phyloP scores from a whole-genome alignment of 2,329 filamentous ascomycete genomes.

The Trichoderma aggressivum region DNA sequence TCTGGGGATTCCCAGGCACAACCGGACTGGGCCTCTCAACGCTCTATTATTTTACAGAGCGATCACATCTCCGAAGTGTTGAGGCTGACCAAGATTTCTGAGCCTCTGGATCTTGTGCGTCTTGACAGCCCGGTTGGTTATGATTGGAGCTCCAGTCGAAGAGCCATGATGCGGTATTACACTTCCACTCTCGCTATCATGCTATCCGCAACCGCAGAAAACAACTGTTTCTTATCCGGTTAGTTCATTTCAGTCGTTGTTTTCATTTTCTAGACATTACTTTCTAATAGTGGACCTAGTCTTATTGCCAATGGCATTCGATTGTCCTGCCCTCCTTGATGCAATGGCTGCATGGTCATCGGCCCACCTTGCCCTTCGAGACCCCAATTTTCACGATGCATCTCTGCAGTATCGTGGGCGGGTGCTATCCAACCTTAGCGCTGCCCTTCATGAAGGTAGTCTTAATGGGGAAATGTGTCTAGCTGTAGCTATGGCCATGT shows the following conservation, averaged over 20 bases:
- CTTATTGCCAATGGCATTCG: constrained; percentile 7
- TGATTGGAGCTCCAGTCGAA: background rate
- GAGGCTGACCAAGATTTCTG: background rate
- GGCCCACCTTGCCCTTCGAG: background rate
- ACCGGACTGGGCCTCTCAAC: background rate
- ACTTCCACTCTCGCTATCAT: constrained; percentile 6
- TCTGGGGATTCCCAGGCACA: background rate
- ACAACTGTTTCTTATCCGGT: constrained; percentile 7
- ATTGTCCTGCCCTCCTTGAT: background rate
- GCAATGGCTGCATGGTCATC: constrained; percentile 4
- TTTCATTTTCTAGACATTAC: background rate
- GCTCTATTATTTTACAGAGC: background rate
- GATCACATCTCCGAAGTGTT: background rate
- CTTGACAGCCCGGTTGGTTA: background rate
- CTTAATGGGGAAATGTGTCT: background rate
- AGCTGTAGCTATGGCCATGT: background rate
- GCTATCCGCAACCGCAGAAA: constrained; percentile 8
- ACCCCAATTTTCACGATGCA: constrained; percentile 1
- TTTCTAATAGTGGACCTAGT: background rate
- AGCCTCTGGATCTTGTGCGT: background rate
- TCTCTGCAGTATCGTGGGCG: constrained; percentile 1
- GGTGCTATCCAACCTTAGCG: background rate
- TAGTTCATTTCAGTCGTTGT: background rate
- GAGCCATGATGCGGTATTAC: constrained; percentile 11
- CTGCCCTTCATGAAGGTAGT: background rate